A percentile compares a stretch with the other conserved stretches of the same genome.
Evolutionary conservation across 148 eudicot genomes (phyloP).

Genomic region (Salicornia ramosissima): DNA sequence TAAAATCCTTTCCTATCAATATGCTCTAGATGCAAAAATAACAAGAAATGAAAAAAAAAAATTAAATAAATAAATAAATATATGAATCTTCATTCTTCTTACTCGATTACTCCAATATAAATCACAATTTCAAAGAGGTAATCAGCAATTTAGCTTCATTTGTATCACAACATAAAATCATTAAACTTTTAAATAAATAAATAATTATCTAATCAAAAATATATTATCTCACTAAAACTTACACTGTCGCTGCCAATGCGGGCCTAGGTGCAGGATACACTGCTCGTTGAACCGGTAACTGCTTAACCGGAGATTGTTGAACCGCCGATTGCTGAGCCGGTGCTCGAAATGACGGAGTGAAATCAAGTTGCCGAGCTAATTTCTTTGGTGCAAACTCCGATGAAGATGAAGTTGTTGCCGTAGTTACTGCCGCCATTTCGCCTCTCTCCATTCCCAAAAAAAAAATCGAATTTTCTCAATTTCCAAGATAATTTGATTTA

Average conservation of each 20-base stretch:
- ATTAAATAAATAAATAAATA: too few relatives aligned
- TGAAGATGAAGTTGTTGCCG: constrained; percentile 13
- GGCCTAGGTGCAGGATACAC: constrained; percentile 13
- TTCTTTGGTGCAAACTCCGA: constrained; percentile 26
- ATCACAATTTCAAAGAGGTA: neutral
- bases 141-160: neutral
- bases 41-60: too few relatives aligned
- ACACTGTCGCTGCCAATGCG: constrained; percentile 21
- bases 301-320: neutral
- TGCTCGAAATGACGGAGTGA: constrained; percentile 29
- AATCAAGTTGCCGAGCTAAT: constrained; percentile 54
- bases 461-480: neutral
- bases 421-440: constrained; percentile 25
- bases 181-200: neutral
- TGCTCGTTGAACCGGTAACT: constrained; percentile 7
- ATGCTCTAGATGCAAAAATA: too few relatives aligned
- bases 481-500: neutral
- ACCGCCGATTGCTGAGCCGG: constrained; percentile 22
- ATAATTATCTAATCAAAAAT: neutral
- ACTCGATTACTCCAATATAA: neutral
- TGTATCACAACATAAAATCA: neutral
- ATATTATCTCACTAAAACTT: neutral
- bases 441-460: constrained; percentile 34
- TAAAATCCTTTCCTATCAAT: too few relatives aligned
- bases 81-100: neutral